Conservation (phyloP, 768 basidiomycete genomes). For the Suillus ampliporus region DNA sequence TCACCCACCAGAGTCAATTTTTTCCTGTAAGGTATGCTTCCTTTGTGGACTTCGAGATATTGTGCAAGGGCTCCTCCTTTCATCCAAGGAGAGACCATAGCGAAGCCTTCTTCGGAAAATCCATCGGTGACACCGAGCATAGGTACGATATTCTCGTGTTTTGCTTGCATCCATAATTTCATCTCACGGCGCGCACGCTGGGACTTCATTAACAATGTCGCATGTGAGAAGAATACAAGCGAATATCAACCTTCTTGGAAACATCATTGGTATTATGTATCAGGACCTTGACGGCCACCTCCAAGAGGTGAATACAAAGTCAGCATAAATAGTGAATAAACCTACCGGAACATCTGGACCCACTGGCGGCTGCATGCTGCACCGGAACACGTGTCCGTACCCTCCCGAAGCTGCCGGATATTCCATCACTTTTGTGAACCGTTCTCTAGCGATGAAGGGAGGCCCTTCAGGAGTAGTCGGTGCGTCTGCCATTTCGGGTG, state of each 20-base stretch:
- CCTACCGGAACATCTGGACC: too few relatives aligned
- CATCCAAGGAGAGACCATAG: constrained; percentile 27
- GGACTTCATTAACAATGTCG: not conserved
- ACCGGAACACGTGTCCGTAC: too few relatives aligned
- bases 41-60: constrained; percentile 17
- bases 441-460: too few relatives aligned
- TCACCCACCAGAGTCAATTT: constrained; percentile 19
- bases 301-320: too few relatives aligned
- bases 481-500: too few relatives aligned
- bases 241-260: too few relatives aligned
- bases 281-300: constrained; percentile 6
- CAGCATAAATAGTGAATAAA: too few relatives aligned
- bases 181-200: constrained; percentile 27
- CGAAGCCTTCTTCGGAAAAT: constrained; percentile 21
- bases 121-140: constrained; percentile 22
- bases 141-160: constrained; percentile 26
- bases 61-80: constrained; percentile 18
- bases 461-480: too few relatives aligned
- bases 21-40: constrained; percentile 5
- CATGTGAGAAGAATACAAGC: too few relatives aligned
- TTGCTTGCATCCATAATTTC: constrained; percentile 22
- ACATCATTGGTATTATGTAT: not conserved
- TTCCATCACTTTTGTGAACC: too few relatives aligned
- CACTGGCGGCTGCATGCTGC: too few relatives aligned
- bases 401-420: too few relatives aligned